phyloP scores from a whole-genome alignment of 2,329 filamentous ascomycete genomes.

The Phaeophleospora eucalypticola region DNA sequence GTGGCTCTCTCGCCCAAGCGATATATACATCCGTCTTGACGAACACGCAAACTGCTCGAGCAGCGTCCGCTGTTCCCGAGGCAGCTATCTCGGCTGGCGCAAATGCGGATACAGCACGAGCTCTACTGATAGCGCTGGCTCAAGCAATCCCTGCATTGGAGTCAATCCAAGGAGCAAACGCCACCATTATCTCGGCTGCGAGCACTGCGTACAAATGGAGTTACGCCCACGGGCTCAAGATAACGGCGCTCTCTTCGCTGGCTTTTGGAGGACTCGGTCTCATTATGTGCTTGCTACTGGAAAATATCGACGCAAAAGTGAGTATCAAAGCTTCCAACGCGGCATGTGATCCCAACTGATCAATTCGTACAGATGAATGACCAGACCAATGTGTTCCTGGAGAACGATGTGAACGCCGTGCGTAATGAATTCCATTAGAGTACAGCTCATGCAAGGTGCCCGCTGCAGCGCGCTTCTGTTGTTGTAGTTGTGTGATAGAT shows the following conservation, averaged over 20 bases:
- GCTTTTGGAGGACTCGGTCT: constrained; percentile 12
- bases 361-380: constrained; percentile 10
- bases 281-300: constrained; percentile 10
- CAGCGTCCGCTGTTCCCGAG: constrained; percentile 6
- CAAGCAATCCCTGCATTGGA: constrained; percentile 5
- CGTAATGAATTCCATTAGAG: constrained; percentile 16
- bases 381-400: constrained; percentile 13
- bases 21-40: constrained; percentile 14
- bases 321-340: neutral
- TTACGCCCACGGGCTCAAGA: constrained; percentile 13
- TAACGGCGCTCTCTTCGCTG: constrained; percentile 13
- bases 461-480: too few species aligned
- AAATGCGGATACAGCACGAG: constrained; percentile 2
- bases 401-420: constrained; percentile 14
- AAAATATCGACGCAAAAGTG: constrained; percentile 16
- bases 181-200: constrained; percentile 9
- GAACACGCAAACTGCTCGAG: constrained; percentile 11
- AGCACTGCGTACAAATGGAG: constrained; percentile 10
- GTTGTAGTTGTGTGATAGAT: too few species aligned
- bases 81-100: constrained; percentile 10
- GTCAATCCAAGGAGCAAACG: constrained; percentile 6
- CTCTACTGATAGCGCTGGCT: constrained; percentile 9
- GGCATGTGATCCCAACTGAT: neutral
- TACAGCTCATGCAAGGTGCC: too few species aligned
- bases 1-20: constrained; percentile 12